Percentiles rank a stretch among this genome's conserved stretches.
Conservation (phyloP, 2,329 filamentous ascomycete species). For the Diplodia corticola region DNA sequence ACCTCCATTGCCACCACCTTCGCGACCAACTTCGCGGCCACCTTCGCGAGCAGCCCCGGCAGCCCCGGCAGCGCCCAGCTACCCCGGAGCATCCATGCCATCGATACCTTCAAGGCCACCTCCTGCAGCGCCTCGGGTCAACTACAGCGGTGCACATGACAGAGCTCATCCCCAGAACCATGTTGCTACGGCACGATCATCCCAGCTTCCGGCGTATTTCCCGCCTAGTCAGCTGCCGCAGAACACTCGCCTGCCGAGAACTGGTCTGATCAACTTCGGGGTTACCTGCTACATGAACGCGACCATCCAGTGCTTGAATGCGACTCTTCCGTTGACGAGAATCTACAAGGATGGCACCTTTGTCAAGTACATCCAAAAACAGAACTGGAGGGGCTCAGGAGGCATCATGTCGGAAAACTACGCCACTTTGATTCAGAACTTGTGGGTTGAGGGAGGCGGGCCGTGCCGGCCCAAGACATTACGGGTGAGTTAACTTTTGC, state of each 20-base stretch:
- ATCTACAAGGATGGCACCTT: slow-evolving; percentile 67
- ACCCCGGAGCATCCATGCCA: slow-evolving; percentile 57
- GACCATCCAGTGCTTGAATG: slow-evolving; percentile 79
- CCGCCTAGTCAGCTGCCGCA: slow-evolving; percentile 47
- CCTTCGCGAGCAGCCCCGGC: slow-evolving; percentile 33
- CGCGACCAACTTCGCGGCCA: slow-evolving; percentile 35
- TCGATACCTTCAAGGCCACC: slow-evolving; percentile 60
- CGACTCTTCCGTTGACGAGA: slow-evolving; percentile 63
- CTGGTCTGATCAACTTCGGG: slow-evolving; percentile 77
- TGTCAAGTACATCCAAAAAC: slow-evolving; percentile 58
- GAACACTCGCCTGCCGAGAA: slow-evolving; percentile 55
- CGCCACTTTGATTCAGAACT: slow-evolving; percentile 59
- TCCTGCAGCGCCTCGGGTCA: slow-evolving; percentile 60
- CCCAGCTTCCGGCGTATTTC: slow-evolving; percentile 47
- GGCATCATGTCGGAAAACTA: slow-evolving; percentile 64
- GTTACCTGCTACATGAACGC: slow-evolving; percentile 92
- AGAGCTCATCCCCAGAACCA: slow-evolving; percentile 40
- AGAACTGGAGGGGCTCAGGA: slow-evolving; percentile 65
- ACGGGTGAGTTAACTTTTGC: slow-evolving; percentile 34
- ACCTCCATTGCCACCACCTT: slow-evolving; percentile 15
- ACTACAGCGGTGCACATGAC: slow-evolving; percentile 79
- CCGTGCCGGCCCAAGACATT: slow-evolving; percentile 50
- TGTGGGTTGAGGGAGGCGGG: slow-evolving; percentile 61
- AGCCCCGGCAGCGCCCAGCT: slow-evolving; percentile 44
- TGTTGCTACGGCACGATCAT: slow-evolving; percentile 37